Base-by-base conservation (phyloP, 208 protist genomes). In the Crithidia bombi region DNA sequence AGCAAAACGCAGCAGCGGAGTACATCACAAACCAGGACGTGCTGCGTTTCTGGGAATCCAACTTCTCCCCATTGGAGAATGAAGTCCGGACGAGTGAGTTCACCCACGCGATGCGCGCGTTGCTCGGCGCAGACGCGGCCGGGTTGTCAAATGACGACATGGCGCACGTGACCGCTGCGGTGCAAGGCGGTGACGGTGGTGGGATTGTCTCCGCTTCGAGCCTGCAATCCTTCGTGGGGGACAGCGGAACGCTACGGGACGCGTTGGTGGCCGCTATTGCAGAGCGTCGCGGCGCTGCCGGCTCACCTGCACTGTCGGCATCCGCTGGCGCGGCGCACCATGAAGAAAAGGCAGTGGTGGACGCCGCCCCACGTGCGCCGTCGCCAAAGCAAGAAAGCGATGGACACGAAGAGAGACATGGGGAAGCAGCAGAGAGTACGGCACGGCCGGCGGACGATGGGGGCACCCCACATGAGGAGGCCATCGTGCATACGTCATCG, bases 21-120 rank as follows among this genome's bases (percentile, higher is more conserved):
- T 94, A 78, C 80, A 76, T 94, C 68, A 93, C 77, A 10, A 94
- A 94, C 65, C 23, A 72, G 2, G 78, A 84, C 61, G 76, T 84
- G 19, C 77, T 93, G 47, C 47, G 75, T 21, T 91, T 95, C 47
- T 97, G 92, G 92, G 73, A 85, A 35, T 50, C 67, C 39, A 64
- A 94, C 77, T 92, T 95, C 54, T 84, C 73, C 15, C 43, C 51
- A 0, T 75, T 57, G n/a, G 90, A 95, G 57, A 89, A 63, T 43
- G 87, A 97, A 51, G 86, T 93, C 36, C 55, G 75, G 26, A 66
- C 39, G 41, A 67, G 56, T 17, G 78, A 83, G 28, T 92, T 94
- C 66, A 59, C 75, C 21, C 51, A 63, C 30, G 89, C 81, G 4
- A 49, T 89, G 32, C 72, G 50, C 0, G 35, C 3, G 21, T 21